phyloP scores from a whole-genome alignment of 1,139 yeast genomes.

The Hemisphaericaspora subhashii region DNA sequence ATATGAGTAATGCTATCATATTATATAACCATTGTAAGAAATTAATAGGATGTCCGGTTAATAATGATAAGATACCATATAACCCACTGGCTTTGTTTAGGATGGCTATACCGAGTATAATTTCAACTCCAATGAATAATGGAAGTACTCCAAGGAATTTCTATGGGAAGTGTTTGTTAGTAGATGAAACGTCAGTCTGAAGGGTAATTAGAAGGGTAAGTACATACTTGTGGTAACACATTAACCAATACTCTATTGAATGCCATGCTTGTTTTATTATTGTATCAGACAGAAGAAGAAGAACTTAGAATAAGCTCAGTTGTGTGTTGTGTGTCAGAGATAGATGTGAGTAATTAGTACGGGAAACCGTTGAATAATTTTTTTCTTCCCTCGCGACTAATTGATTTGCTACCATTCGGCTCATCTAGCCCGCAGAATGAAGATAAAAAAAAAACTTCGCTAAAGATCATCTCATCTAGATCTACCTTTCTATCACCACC shows the following conservation, averaged over 20 bases:
- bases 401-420: no score
- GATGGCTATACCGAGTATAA: slow-evolving; percentile 74
- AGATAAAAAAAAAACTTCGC: slow-evolving; percentile 4
- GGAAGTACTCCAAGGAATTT: slow-evolving; percentile 67
- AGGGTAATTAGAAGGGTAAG: neutral
- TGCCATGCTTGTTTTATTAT: slow-evolving; percentile 11
- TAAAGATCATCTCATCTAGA: neutral
- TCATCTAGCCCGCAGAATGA: no score
- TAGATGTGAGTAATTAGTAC: no score
- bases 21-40: slow-evolving; percentile 84
- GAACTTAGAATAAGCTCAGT: no score
- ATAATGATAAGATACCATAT: slow-evolving; percentile 80
- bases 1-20: slow-evolving; percentile 57
- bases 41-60: slow-evolving; percentile 87
- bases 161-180: slow-evolving; percentile 23
- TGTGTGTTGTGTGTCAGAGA: no score
- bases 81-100: slow-evolving; percentile 88
- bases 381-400: no score
- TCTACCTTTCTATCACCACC: slow-evolving; percentile 3
- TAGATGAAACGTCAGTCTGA: neutral
- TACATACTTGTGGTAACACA: slow-evolving; percentile 30
- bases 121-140: slow-evolving; percentile 82
- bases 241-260: slow-evolving; percentile 13
- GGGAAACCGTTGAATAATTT: no score
- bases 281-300: no score